Percentiles rank a stretch among this genome's conserved stretches.
Conservation (phyloP, 352 stramenopile genomes). For the Blastocystis sp. region DNA sequence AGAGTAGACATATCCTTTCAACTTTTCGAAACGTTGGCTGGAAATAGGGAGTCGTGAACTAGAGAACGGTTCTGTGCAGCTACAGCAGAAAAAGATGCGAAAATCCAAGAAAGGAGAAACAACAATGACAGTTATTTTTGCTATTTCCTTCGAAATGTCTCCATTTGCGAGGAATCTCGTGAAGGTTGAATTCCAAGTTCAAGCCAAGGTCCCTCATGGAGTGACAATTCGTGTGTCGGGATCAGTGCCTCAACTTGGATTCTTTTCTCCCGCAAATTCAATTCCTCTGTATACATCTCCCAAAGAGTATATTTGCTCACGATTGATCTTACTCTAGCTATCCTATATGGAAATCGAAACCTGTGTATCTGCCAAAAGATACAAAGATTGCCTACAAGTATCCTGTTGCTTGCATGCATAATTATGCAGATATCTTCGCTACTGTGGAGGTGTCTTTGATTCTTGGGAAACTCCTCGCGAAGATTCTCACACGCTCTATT, state of each 20-base stretch:
- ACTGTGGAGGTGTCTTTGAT: slow-evolving; percentile 43
- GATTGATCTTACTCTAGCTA: not conserved
- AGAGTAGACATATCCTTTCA: no score
- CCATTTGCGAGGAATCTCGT: not conserved
- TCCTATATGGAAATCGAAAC: slow-evolving; percentile 22
- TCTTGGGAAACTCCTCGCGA: slow-evolving; percentile 38
- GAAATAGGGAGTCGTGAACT: no score
- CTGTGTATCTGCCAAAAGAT: slow-evolving; percentile 8
- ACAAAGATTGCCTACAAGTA: slow-evolving; percentile 50
- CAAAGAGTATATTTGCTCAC: not conserved
- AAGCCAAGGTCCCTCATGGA: slow-evolving; percentile 40
- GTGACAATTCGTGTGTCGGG: slow-evolving; percentile 45
- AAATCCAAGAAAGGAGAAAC: not conserved
- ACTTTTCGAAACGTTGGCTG: no score
- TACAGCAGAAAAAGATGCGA: not conserved
- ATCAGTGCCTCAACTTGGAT: slow-evolving; percentile 51
- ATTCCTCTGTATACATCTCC: slow-evolving; percentile 30
- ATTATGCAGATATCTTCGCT: slow-evolving; percentile 19
- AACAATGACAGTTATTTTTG: not conserved
- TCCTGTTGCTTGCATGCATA: no score
- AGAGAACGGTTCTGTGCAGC: no score
- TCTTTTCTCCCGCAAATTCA: slow-evolving; percentile 24
- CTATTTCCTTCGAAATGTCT: slow-evolving; percentile 1
- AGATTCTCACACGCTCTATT: not conserved
- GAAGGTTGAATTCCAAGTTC: slow-evolving; percentile 11